Evolutionary conservation across 805 yeast genomes (phyloP), one percentile per base, ranked within the genome.

Genomic region (Ogataea allantospora): DNA sequence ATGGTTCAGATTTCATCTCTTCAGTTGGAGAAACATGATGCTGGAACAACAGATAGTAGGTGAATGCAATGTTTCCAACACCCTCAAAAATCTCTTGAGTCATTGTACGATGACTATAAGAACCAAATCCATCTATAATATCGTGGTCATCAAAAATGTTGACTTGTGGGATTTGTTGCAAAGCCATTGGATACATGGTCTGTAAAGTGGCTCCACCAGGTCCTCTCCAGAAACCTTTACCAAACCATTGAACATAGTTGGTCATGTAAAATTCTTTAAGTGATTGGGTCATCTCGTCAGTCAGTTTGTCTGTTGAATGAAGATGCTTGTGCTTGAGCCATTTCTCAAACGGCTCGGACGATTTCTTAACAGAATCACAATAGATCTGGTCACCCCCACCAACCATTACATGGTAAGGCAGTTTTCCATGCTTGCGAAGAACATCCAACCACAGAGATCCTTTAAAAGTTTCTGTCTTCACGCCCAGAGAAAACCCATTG

Each of bases 321-420:
- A 78, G 63, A 42, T 70, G 75, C 39, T 67, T 70, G 44, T 77
- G 78, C 19, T 67, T 55, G 19, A 77, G 58, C 96, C 97, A 88
- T 20, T 75, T 58, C 43, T 70, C 58, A 49, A 84, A 75, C 20
- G 67, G 62, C 32, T 70, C 54, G 11, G 82, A 77, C 14, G 75
- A 68, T 14, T 71, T 47, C 58, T 83, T 84, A 49, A 91, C 78
- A 1, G 87, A 71, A 62, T 91, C 99, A 35, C 89, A 79, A 59
- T 91, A 91, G 34, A 91, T 73, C 64, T 91, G 99, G 63, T 91
- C 99, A 21, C 99, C 99, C 35, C 98, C 98, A 19, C 98, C 98
- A 19, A 93, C 67, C 95, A 91, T 89, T 4, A 88, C 97, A 59
- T 91, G 96, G 62, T 87, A 87, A 26, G 75, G 76, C 26, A 70